Conservation (phyloP, 2,329 filamentous ascomycete species). For the Diaporthe longicolla region DNA sequence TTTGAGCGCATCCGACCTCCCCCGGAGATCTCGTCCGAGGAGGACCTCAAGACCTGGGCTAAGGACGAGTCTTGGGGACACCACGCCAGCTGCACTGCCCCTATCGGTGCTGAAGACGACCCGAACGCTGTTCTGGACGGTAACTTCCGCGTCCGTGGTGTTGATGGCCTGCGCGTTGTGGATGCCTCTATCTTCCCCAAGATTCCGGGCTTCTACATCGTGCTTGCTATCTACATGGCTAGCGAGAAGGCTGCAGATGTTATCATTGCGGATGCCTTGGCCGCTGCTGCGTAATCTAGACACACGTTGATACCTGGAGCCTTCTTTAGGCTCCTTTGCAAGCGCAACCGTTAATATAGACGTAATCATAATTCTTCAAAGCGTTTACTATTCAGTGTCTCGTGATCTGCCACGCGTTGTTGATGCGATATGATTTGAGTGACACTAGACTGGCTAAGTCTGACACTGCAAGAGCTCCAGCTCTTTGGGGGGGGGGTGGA, state of each 20-base stretch:
- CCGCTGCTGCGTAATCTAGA: background rate
- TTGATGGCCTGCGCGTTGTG: slow-evolving; percentile 29
- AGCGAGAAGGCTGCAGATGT: slow-evolving; percentile 34
- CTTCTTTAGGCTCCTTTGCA: background rate
- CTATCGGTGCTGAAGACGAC: slow-evolving; percentile 21
- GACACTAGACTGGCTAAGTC: too few relatives aligned
- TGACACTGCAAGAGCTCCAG: too few relatives aligned
- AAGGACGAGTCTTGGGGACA: slow-evolving; percentile 28
- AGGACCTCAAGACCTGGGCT: slow-evolving; percentile 22
- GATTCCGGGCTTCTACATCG: slow-evolving; percentile 32
- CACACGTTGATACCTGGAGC: too few relatives aligned
- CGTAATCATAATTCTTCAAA: slow-evolving; percentile 1
- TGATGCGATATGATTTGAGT: background rate
- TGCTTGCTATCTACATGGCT: slow-evolving; percentile 28
- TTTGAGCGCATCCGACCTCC: slow-evolving; percentile 8
- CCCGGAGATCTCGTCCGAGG: background rate
- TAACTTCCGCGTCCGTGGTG: slow-evolving; percentile 20
- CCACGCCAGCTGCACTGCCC: slow-evolving; percentile 31
- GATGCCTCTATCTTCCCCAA: slow-evolving; percentile 31
- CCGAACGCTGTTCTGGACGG: slow-evolving; percentile 5
- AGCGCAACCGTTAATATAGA: background rate
- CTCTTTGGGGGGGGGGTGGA: too few relatives aligned
- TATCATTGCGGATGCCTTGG: slow-evolving; percentile 25
- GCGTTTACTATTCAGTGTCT: background rate
- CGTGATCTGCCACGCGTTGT: too few relatives aligned